phyloP scores from a whole-genome alignment of 371 early-diverging fungal species.

The Apophysomyces elegans region DNA sequence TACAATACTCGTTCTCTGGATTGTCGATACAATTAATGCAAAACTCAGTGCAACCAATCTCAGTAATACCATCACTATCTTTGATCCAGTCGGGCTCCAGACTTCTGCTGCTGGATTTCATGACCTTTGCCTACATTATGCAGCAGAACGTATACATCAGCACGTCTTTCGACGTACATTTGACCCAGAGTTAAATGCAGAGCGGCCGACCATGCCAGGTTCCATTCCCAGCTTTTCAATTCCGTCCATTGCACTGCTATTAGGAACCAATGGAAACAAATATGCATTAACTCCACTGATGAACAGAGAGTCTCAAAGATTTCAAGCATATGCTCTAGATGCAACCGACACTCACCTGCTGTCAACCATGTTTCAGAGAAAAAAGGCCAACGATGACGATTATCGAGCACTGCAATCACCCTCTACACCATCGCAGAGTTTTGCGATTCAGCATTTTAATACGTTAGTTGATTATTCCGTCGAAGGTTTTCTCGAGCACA shows the following conservation, averaged over 20 bases:
- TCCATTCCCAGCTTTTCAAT: constrained; percentile 14
- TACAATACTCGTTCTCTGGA: constrained; percentile 76
- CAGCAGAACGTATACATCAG: constrained; percentile 80
- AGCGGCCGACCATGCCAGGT: constrained; percentile 6
- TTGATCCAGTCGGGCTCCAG: constrained; percentile 77
- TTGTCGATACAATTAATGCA: constrained; percentile 76
- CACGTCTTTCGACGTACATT: constrained; percentile 30
- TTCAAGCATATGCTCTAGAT: constrained; percentile 44
- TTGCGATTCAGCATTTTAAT: constrained; percentile 75
- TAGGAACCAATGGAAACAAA: constrained; percentile 22
- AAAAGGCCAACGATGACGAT: constrained; percentile 23
- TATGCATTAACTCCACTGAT: constrained; percentile 28
- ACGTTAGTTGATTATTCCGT: constrained; percentile 72
- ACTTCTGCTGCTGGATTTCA: constrained; percentile 61
- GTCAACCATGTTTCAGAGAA: constrained; percentile 30
- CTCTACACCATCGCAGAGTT: constrained; percentile 42
- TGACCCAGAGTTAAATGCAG: constrained; percentile 5
- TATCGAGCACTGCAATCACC: constrained; percentile 26
- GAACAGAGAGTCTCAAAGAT: constrained; percentile 38
- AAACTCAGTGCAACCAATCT: constrained; percentile 57
- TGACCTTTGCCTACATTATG: constrained; percentile 85
- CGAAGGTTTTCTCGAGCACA: constrained; percentile 73
- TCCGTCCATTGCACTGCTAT: constrained; percentile 15
- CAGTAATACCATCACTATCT: constrained; percentile 67
- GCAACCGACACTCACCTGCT: constrained; percentile 47